phyloP scores from a whole-genome alignment of 148 eudicot species.

The Rhododendron ferrugineum region DNA sequence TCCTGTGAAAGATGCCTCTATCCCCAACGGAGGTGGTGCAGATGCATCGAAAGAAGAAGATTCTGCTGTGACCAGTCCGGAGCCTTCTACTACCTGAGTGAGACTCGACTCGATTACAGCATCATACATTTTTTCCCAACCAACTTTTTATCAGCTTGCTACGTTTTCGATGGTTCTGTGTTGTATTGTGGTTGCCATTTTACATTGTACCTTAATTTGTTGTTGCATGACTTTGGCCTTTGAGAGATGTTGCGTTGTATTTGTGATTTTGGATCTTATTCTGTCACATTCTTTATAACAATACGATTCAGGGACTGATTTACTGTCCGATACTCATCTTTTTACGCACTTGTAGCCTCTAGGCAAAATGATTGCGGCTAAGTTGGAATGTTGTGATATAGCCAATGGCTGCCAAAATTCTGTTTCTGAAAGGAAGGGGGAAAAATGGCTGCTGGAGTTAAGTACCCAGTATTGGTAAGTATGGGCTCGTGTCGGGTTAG shows the following conservation, averaged over 20 bases:
- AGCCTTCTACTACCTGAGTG: conserved; percentile 32
- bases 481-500: not conserved
- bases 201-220: not conserved
- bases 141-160: not conserved
- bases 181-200: conserved; percentile 6
- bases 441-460: not conserved
- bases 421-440: not conserved
- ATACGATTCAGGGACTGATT: not conserved
- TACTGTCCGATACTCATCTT: not conserved
- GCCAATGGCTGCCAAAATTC: not conserved
- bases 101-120: not conserved
- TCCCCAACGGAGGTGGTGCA: conserved; percentile 33
- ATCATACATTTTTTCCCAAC: not conserved
- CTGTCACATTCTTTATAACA: conserved; percentile 8
- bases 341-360: not conserved
- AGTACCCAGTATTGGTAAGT: not conserved
- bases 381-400: not conserved
- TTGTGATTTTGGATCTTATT: conserved; percentile 8
- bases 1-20: conserved; percentile 25
- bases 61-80: conserved; percentile 30
- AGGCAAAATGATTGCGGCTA: not conserved
- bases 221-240: conserved; percentile 1
- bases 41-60: conserved; percentile 33
- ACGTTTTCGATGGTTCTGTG: not conserved
- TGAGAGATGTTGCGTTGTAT: not conserved